These are phyloP conservation scores for Phytomonas francai DNA, from an alignment of 208 protist species.

Conservation along the genomic window DNA sequence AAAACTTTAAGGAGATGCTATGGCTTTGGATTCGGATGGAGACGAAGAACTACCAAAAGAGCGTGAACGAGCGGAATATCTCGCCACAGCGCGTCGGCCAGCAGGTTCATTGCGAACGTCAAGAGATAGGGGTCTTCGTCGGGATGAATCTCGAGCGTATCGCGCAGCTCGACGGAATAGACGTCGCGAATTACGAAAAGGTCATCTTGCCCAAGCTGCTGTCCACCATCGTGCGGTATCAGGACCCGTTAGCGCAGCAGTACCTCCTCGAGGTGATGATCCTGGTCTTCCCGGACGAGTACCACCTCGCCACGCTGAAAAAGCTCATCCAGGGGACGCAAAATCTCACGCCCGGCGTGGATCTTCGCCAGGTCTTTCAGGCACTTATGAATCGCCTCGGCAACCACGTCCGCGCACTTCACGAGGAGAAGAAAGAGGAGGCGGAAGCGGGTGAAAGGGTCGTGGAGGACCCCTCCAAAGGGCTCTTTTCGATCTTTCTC, in stretches of 20 bases:
- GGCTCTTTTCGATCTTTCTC: slow-evolving; percentile 46
- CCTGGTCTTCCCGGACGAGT: slow-evolving; percentile 98
- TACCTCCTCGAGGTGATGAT: slow-evolving; percentile 98
- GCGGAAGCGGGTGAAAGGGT: slow-evolving; percentile 3
- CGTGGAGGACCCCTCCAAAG: slow-evolving; percentile 1
- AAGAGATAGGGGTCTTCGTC: slow-evolving; percentile 95
- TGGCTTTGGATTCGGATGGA: slow-evolving; percentile 99
- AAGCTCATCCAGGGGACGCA: slow-evolving; percentile 64
- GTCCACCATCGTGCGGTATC: slow-evolving; percentile 90
- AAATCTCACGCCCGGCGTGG: slow-evolving; percentile 76
- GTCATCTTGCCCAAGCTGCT: slow-evolving; percentile 86
- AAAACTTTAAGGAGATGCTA: slow-evolving; percentile 99
- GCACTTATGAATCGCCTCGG: slow-evolving; percentile 87
- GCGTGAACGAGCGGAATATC: not conserved
- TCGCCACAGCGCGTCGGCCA: slow-evolving; percentile 17
- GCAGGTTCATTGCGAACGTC: slow-evolving; percentile 87
- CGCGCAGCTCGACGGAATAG: slow-evolving; percentile 93
- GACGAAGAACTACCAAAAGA: slow-evolving; percentile 20
- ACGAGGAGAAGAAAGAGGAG: slow-evolving; percentile 1
- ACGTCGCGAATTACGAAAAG: slow-evolving; percentile 81
- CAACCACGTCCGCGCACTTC: slow-evolving; percentile 47
- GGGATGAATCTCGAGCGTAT: slow-evolving; percentile 96
- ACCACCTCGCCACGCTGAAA: slow-evolving; percentile 93
- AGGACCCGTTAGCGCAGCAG: slow-evolving; percentile 96
- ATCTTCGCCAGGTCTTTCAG: slow-evolving; percentile 83